These are phyloP conservation scores for Cryptomeria japonica DNA, from an alignment of 75 land plant species.

Conservation along the genomic window DNA sequence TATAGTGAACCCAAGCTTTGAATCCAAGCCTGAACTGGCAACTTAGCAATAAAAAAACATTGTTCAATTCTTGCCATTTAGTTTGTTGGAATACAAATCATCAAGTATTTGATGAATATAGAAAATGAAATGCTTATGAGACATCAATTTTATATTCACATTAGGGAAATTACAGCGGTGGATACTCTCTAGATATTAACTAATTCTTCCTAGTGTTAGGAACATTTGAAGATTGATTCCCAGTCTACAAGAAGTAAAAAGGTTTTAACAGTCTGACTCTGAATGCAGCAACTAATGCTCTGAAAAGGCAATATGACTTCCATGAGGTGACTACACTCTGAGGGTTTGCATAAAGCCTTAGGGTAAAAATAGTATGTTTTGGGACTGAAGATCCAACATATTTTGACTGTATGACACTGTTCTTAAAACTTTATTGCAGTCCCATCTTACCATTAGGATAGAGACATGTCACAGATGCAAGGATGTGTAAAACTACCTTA, in stretches of 20 bases:
- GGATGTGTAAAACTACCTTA: neutral
- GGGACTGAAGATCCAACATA: neutral
- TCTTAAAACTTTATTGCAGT: neutral
- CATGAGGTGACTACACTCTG: neutral
- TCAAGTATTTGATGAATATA: neutral
- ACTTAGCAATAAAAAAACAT: neutral
- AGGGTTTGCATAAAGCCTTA: neutral
- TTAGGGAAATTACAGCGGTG: neutral
- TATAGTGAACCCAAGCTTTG: neutral
- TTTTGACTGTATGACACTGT: neutral
- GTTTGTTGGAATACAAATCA: neutral
- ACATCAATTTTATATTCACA: neutral
- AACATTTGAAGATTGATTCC: neutral
- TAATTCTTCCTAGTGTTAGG: neutral
- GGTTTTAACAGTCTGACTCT: too few relatives aligned
- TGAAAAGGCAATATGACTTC: neutral
- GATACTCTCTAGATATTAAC: neutral
- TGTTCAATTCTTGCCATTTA: too few relatives aligned
- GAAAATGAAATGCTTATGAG: neutral
- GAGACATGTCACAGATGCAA: neutral
- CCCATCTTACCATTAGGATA: neutral
- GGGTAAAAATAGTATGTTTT: neutral
- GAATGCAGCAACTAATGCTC: too few relatives aligned
- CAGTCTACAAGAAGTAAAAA: too few relatives aligned
- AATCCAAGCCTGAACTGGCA: too few relatives aligned